phyloP scores from a whole-genome alignment of 495 filamentous ascomycete species.

The Hypoxylon perforatum region DNA sequence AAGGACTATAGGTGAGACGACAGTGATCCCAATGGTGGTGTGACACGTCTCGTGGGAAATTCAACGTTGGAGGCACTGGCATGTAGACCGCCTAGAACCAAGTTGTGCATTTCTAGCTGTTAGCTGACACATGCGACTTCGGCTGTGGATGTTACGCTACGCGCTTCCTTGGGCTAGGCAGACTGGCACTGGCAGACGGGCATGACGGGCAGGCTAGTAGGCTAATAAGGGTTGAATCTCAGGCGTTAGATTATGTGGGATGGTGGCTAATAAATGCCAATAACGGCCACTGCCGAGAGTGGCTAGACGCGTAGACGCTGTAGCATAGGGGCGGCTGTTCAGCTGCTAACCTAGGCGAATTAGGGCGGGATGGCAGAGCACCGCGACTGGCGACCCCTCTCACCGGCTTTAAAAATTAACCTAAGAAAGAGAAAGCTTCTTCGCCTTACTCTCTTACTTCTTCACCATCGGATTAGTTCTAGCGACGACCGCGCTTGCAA shows the following conservation, averaged over 20 bases:
- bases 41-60: conserved; percentile 40
- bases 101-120: too few relatives aligned
- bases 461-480: conserved; percentile 3
- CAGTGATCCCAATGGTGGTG: conserved; percentile 37
- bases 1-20: conserved; percentile 23
- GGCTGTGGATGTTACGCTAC: conserved; percentile 15
- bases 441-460: not conserved
- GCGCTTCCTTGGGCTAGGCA: not conserved
- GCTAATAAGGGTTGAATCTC: too few relatives aligned
- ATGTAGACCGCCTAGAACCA: conserved; percentile 21
- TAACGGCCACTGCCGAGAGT: conserved; percentile 17
- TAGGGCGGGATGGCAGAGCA: too few relatives aligned
- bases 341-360: too few relatives aligned
- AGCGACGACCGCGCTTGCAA: not conserved
- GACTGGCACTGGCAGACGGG: not conserved
- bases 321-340: not conserved
- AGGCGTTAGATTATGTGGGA: conserved; percentile 18
- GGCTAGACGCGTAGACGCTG: not conserved
- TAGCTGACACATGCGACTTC: conserved; percentile 31
- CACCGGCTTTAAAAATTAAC: not conserved
- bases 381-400: too few relatives aligned
- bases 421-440: not conserved
- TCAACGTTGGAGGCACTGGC: conserved; percentile 14
- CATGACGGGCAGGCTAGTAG: too few relatives aligned
- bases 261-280: conserved; percentile 11